Evolutionary conservation across 345 rosid species (phyloP).

Genomic region (Angophora floribunda): DNA sequence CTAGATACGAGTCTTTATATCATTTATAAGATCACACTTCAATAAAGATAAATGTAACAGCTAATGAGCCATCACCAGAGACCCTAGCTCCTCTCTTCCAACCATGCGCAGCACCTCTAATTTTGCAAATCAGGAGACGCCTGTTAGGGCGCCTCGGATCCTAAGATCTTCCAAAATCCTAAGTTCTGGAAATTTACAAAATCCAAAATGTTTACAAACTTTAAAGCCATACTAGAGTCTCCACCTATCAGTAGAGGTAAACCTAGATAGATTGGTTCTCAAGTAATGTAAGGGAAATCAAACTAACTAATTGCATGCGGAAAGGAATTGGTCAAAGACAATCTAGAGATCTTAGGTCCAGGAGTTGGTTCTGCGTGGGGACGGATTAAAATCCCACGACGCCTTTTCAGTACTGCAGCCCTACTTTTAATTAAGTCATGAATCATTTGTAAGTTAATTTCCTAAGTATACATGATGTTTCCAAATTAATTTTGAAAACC

Average conservation of each 20-base stretch:
- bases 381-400: neutral
- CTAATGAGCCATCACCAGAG: neutral
- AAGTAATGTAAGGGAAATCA: neutral
- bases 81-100: neutral
- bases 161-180: neutral
- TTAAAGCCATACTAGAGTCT: neutral
- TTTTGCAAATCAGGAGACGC: neutral
- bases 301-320: neutral
- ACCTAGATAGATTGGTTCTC: neutral
- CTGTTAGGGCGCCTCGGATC: neutral
- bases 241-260: neutral
- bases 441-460: neutral
- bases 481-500: too few relatives aligned
- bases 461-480: neutral
- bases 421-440: neutral
- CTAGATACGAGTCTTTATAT: neutral
- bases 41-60: neutral
- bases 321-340: neutral
- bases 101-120: neutral
- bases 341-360: neutral
- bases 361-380: accelerated
- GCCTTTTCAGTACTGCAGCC: neutral
- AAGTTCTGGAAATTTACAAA: neutral
- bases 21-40: neutral
- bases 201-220: neutral